Conservation (phyloP, 2,329 filamentous ascomycete species). For the Stagonosporopsis chrysanthemi region DNA sequence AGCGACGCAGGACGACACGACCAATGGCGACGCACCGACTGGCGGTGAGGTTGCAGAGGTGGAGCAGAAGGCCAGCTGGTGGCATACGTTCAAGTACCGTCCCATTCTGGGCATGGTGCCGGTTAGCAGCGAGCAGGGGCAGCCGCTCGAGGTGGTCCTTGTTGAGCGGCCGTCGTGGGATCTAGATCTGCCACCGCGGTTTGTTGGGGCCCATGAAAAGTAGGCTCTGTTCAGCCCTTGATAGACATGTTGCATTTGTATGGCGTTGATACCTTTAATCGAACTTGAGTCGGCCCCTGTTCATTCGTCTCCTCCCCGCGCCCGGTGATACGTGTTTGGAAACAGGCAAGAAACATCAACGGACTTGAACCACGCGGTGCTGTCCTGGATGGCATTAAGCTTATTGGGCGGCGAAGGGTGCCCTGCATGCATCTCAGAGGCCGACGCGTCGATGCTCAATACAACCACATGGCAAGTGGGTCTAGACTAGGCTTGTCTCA, state of each 20-base stretch:
- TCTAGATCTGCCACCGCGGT: conserved; percentile 76
- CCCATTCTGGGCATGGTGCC: conserved; percentile 82
- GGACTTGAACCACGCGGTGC: not conserved
- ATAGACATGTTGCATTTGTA: conserved; percentile 9
- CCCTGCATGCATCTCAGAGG: not conserved
- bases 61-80: conserved; percentile 56
- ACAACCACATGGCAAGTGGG: conserved; percentile 16
- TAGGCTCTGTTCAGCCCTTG: conserved; percentile 5
- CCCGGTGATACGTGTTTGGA: conserved; percentile 7
- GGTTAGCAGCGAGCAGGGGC: conserved; percentile 55
- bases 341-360: not conserved
- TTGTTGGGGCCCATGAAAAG: conserved; percentile 49
- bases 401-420: conserved; percentile 1
- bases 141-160: conserved; percentile 77
- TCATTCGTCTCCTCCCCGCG: not conserved
- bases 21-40: conserved; percentile 22
- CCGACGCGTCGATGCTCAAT: conserved; percentile 13
- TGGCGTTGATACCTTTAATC: conserved; percentile 17
- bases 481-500: conserved; percentile 4
- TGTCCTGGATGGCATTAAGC: not conserved
- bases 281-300: not conserved
- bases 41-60: conserved; percentile 27
- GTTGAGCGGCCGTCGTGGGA: conserved; percentile 89
- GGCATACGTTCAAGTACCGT: conserved; percentile 91
- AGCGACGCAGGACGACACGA: conserved; percentile 29